Percentiles rank a stretch among this genome's conserved stretches.
These are phyloP conservation scores for Closterium sp. DNA, from an alignment of 139 green algal species.

Conservation along the genomic window DNA sequence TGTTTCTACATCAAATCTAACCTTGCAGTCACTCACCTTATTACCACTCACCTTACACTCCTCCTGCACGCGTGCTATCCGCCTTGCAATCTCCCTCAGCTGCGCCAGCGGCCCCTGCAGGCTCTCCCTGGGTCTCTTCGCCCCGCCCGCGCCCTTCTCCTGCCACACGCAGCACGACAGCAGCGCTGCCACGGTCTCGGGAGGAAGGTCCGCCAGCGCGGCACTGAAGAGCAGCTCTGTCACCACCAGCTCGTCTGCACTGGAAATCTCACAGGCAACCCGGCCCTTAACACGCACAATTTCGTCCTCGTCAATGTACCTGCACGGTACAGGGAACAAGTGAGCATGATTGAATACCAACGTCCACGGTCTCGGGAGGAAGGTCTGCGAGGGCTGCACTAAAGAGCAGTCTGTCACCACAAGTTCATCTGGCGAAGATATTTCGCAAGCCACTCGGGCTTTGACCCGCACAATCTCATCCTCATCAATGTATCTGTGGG, in stretches of 20 bases:
- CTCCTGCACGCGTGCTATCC: slow-evolving; percentile 38
- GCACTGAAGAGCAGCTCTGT: slow-evolving; percentile 81
- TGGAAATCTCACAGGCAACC: slow-evolving; percentile 50
- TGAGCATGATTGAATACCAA: no score
- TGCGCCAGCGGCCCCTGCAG: slow-evolving; percentile 66
- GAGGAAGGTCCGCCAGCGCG: slow-evolving; percentile 58
- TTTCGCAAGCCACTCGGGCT: no score
- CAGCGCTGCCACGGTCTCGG: slow-evolving; percentile 65
- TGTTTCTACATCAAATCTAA: background rate
- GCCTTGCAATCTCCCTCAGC: slow-evolving; percentile 59
- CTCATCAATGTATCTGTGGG: no score
- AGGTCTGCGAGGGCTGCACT: no score
- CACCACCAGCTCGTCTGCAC: slow-evolving; percentile 52
- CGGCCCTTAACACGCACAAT: slow-evolving; percentile 72
- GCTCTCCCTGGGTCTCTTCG: slow-evolving; percentile 29
- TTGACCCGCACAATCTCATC: no score
- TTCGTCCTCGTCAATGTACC: slow-evolving; percentile 61
- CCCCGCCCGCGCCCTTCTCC: slow-evolving; percentile 56
- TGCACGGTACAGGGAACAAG: background rate
- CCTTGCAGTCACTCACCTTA: background rate
- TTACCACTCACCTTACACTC: slow-evolving; percentile 38
- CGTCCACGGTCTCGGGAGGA: no score
- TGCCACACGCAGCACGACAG: slow-evolving; percentile 70
- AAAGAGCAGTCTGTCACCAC: no score
- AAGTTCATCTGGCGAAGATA: no score